Conservation (phyloP, 2,329 filamentous ascomycete genomes). For the Plectosphaerella plurivora region DNA sequence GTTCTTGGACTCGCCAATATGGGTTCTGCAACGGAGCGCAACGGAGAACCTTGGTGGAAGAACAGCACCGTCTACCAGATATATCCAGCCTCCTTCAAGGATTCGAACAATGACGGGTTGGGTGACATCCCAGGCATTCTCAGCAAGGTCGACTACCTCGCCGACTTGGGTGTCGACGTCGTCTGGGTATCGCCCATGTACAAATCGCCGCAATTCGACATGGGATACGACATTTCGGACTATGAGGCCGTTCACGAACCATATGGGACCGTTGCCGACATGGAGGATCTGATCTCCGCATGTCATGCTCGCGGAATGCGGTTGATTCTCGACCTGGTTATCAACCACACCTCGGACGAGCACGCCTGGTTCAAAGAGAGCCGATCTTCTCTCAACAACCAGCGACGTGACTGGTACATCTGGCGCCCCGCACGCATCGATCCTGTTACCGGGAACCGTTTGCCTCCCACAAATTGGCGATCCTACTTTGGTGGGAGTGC, state of each 20-base stretch:
- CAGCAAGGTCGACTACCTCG: conserved; percentile 57
- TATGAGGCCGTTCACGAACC: conserved; percentile 61
- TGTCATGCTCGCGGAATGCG: conserved; percentile 62
- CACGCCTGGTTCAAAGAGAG: conserved; percentile 70
- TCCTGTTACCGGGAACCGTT: conserved; percentile 48
- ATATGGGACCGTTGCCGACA: conserved; percentile 64
- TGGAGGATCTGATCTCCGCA: conserved; percentile 56
- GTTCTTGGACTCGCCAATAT: not conserved
- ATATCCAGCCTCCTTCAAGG: conserved; percentile 54
- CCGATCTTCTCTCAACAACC: conserved; percentile 52
- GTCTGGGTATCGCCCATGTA: conserved; percentile 67
- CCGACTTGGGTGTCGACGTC: conserved; percentile 56
- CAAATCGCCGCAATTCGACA: conserved; percentile 60
- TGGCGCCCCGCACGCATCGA: conserved; percentile 49
- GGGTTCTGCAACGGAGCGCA: not conserved
- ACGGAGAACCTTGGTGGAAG: conserved; percentile 45
- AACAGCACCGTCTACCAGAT: conserved; percentile 55
- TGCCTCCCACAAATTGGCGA: conserved; percentile 73
- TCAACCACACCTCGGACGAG: conserved; percentile 73
- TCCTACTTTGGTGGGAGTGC: conserved; percentile 56
- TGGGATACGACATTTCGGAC: conserved; percentile 67
- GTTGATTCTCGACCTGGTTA: conserved; percentile 69
- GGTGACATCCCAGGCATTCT: conserved; percentile 62
- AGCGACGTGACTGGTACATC: conserved; percentile 68
- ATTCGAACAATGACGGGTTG: conserved; percentile 54